These are phyloP conservation scores for Aquilaria yunnanensis DNA, from an alignment of 345 rosid genomes.

Conservation along the genomic window DNA sequence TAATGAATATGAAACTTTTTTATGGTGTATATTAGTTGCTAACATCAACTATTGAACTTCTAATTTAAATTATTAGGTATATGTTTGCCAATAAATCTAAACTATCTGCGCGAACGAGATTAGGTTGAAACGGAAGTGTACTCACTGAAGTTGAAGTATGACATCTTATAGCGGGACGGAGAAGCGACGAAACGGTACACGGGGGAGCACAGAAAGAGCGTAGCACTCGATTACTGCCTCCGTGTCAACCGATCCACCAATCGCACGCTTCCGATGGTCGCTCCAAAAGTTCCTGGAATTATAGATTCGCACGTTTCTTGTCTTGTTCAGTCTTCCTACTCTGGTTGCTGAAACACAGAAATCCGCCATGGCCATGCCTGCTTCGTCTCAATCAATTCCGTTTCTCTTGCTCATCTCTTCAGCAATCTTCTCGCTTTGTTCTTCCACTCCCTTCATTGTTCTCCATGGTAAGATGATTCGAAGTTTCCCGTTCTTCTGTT, in stretches of 20 bases:
- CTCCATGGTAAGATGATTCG: constrained; percentile 44
- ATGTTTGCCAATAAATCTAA: too few relatives aligned
- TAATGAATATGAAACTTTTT: too few relatives aligned
- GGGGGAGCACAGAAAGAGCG: not conserved
- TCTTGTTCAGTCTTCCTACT: not conserved
- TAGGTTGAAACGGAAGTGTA: too few relatives aligned
- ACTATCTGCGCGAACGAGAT: too few relatives aligned
- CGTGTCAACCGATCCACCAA: constrained; percentile 5
- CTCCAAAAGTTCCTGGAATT: not conserved
- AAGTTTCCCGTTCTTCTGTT: constrained; percentile 4
- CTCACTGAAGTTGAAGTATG: too few relatives aligned
- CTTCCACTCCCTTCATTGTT: constrained; percentile 60
- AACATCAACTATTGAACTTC: too few relatives aligned
- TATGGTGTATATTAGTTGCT: too few relatives aligned
- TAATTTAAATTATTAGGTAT: too few relatives aligned
- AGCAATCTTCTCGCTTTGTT: constrained; percentile 25
- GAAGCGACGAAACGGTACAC: too few relatives aligned
- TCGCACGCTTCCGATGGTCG: not conserved
- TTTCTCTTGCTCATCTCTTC: constrained; percentile 15
- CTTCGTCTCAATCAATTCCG: not conserved
- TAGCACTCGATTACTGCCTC: not conserved
- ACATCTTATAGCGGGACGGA: too few relatives aligned
- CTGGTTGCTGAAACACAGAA: not conserved
- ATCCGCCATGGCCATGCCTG: constrained; percentile 28
- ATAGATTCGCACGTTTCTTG: too few relatives aligned